Conservation (phyloP, 371 early-diverging fungal species). For the Quaeritorhiza haematococci region DNA sequence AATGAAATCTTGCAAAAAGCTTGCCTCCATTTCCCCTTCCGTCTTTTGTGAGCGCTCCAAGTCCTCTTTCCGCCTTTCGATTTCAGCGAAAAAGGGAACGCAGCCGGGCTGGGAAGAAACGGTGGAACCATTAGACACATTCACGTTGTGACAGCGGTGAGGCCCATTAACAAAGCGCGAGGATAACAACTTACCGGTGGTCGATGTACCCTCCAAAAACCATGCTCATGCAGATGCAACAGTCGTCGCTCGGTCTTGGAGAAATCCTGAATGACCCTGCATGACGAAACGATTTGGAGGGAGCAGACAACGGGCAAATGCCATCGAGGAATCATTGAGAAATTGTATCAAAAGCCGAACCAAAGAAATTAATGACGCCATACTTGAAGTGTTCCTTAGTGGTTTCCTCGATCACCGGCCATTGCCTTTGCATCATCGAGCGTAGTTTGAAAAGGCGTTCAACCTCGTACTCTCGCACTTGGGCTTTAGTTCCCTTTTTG, state of each 20-base stretch:
- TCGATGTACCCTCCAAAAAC: constrained; percentile 30
- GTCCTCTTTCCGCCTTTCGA: constrained; percentile 8
- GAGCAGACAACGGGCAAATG: too few relatives aligned
- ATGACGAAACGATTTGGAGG: too few relatives aligned
- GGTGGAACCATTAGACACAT: neutral
- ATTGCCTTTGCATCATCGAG: constrained; percentile 12
- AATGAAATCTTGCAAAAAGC: constrained; percentile 10
- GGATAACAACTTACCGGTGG: constrained; percentile 7
- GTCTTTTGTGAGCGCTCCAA: too few relatives aligned
- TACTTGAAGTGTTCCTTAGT: constrained; percentile 23
- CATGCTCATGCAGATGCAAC: constrained; percentile 28
- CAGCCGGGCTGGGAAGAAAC: neutral
- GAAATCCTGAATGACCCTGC: constrained; percentile 5
- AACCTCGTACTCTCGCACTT: constrained; percentile 28
- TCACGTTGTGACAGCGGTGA: neutral
- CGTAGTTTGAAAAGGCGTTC: constrained; percentile 21
- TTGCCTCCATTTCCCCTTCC: constrained; percentile 1
- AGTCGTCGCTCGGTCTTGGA: constrained; percentile 22
- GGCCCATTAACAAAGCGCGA: neutral
- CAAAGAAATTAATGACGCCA: constrained; percentile 5
- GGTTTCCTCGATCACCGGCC: constrained; percentile 19
- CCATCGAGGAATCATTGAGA: neutral
- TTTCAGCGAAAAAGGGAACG: neutral
- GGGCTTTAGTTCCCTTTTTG: constrained; percentile 19
- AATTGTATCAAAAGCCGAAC: constrained; percentile 2